A percentile compares a stretch with the other conserved stretches of the same genome.
These are phyloP conservation scores for Smittium mucronatum DNA, from an alignment of 371 early-diverging fungal species.

Conservation along the genomic window DNA sequence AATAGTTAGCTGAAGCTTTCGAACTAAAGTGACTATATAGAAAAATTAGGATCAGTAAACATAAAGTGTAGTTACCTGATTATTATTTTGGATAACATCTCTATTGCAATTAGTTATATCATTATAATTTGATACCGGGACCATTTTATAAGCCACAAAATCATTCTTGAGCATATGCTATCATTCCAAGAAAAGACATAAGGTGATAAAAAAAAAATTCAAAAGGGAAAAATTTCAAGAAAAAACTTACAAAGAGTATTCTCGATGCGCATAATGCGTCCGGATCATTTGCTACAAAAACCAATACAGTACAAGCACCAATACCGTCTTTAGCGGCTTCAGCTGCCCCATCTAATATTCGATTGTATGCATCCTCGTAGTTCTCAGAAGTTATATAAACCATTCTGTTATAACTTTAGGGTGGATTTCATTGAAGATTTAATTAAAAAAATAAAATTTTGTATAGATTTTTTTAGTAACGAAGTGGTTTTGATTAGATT, in stretches of 20 bases:
- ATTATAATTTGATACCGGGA: constrained; percentile 58
- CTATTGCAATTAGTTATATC: constrained; percentile 45
- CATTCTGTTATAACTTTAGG: constrained; percentile 15
- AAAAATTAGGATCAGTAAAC: no score
- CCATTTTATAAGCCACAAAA: constrained; percentile 56
- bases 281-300: constrained; percentile 69
- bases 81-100: constrained; percentile 32
- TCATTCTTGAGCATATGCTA: constrained; percentile 52
- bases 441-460: background rate
- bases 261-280: constrained; percentile 78
- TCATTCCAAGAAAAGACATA: background rate
- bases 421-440: background rate
- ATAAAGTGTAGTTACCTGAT: constrained; percentile 5
- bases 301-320: constrained; percentile 30
- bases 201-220: background rate
- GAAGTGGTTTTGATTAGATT: no score
- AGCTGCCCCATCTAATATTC: constrained; percentile 18
- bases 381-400: constrained; percentile 24
- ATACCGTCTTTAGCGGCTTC: constrained; percentile 6
- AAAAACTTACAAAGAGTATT: constrained; percentile 43
- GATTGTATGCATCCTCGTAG: constrained; percentile 31
- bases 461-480: no score
- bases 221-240: background rate
- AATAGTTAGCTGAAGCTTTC: constrained; percentile 21
- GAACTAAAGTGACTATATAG: constrained; percentile 12